A percentile compares a stretch with the other conserved stretches of the same genome.
phyloP scores from a whole-genome alignment of 2,329 filamentous ascomycete species.

The Aspergillus niger region DNA sequence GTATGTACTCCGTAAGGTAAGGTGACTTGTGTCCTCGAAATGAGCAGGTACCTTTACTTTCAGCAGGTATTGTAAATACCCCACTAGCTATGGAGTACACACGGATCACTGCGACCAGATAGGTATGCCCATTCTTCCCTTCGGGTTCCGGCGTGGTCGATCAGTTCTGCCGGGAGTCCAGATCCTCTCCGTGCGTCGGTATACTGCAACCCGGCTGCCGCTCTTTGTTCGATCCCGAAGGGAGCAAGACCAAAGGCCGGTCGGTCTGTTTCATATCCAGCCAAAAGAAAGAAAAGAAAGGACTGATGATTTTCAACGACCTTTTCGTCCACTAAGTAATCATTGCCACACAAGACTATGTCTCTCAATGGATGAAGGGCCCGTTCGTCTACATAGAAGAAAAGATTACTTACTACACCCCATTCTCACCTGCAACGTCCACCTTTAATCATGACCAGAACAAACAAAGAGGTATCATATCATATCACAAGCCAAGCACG shows the following conservation, averaged over 20 bases:
- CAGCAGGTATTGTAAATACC: neutral
- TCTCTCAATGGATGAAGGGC: neutral
- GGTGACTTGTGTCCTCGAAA: neutral
- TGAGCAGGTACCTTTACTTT: neutral
- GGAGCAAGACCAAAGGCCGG: too few relatives aligned
- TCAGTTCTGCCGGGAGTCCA: neutral
- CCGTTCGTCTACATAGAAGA: neutral
- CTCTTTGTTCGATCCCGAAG: neutral
- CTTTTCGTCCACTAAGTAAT: neutral
- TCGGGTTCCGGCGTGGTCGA: neutral
- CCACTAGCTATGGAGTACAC: neutral
- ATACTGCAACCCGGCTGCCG: neutral
- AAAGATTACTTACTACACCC: neutral
- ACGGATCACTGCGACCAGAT: neutral
- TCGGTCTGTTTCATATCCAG: neutral
- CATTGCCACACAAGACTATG: neutral
- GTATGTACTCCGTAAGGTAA: neutral
- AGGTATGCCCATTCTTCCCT: neutral
- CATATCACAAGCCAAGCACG: neutral
- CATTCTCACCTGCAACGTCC: neutral
- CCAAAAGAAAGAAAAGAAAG: neutral
- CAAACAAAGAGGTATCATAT: neutral
- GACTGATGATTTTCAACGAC: neutral
- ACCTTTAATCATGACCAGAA: neutral
- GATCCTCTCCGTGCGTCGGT: slow-evolving; percentile 1